These are phyloP conservation scores for Podaxis rugospora DNA, from an alignment of 768 basidiomycete species.

Conservation along the genomic window DNA sequence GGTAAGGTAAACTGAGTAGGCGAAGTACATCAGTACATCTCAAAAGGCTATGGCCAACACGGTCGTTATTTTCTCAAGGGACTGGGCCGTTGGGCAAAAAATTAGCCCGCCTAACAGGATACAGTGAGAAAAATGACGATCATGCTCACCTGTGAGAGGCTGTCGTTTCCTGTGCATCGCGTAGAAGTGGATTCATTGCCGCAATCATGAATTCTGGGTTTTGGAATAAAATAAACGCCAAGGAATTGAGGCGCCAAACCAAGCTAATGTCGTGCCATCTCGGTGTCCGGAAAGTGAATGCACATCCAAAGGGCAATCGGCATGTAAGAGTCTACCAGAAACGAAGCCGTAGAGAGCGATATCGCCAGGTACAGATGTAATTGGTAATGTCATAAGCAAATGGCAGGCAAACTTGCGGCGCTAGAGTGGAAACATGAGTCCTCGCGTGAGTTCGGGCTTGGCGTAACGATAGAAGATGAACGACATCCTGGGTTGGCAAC, in stretches of 20 bases:
- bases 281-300: not conserved
- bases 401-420: not conserved
- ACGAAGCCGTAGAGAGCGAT: not conserved
- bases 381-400: not conserved
- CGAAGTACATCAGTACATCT: not conserved
- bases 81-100: not conserved
- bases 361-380: not conserved
- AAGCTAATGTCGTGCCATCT: not conserved
- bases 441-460: not conserved
- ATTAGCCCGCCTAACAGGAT: not conserved
- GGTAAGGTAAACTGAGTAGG: not conserved
- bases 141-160: not conserved
- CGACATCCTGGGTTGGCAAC: not conserved
- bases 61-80: not conserved
- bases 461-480: not conserved
- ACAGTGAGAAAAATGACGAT: not conserved
- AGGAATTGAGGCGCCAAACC: not conserved
- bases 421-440: constrained; percentile 1
- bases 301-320: not conserved
- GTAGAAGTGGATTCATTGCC: not conserved
- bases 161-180: not conserved
- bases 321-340: not conserved
- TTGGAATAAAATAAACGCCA: not conserved
- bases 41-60: not conserved
- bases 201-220: not conserved